A percentile compares a stretch with the other conserved stretches of the same genome.
Conservation (phyloP, 2,329 filamentous ascomycete species). For the Ceratocystis papillata region DNA sequence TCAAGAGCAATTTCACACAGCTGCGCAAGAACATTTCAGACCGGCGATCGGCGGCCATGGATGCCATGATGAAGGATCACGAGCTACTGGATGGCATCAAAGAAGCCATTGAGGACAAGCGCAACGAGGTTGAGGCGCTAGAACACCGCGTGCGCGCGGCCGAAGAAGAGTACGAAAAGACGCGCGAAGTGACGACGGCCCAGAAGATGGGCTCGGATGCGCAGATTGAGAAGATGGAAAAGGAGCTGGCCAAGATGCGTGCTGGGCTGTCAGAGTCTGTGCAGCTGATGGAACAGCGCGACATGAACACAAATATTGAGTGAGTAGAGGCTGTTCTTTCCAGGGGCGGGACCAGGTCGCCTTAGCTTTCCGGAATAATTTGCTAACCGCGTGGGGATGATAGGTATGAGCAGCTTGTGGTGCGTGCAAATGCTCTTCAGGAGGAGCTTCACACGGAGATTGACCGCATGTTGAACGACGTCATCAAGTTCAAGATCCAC, state of each 20-base stretch:
- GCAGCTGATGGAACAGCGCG: slow-evolving; percentile 82
- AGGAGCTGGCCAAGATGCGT: slow-evolving; percentile 89
- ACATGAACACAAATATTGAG: slow-evolving; percentile 96
- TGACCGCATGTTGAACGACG: slow-evolving; percentile 89
- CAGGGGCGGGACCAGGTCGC: neutral
- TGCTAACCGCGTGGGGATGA: neutral
- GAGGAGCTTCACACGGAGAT: slow-evolving; percentile 97
- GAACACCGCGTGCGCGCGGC: slow-evolving; percentile 80
- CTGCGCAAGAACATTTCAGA: slow-evolving; percentile 90
- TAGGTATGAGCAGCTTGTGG: slow-evolving; percentile 84
- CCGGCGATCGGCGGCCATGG: slow-evolving; percentile 66
- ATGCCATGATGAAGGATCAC: slow-evolving; percentile 87
- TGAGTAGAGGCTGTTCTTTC: slow-evolving; percentile 37
- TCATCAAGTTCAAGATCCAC: slow-evolving; percentile 98
- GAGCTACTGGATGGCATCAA: slow-evolving; percentile 89
- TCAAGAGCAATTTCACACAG: slow-evolving; percentile 66
- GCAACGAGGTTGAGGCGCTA: slow-evolving; percentile 80
- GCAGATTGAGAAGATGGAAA: slow-evolving; percentile 98
- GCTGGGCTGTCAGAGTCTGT: slow-evolving; percentile 73
- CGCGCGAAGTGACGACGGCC: slow-evolving; percentile 73
- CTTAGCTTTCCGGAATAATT: neutral
- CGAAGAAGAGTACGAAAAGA: slow-evolving; percentile 88
- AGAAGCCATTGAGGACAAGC: slow-evolving; percentile 93
- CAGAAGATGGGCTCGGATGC: slow-evolving; percentile 82
- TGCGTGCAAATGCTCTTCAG: slow-evolving; percentile 70